Base-by-base conservation (phyloP, 1,284 basidiomycete species). In the Polyporus tsugae region DNA sequence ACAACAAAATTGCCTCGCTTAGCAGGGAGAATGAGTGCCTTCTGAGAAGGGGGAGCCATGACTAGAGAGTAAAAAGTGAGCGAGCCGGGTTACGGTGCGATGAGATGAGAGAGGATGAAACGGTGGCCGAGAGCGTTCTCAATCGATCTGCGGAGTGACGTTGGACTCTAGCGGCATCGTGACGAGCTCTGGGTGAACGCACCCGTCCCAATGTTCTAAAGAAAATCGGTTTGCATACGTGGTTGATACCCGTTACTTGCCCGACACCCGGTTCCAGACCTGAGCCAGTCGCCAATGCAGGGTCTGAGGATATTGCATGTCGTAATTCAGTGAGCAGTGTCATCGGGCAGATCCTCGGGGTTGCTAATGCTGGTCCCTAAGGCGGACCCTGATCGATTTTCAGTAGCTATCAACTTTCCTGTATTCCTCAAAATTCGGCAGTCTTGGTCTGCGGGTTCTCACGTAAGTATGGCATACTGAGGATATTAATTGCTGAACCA, bases 11-110 rank as follows among this genome's bases (percentile, higher is more conserved):
- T n/a, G 15, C 69, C 75, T 7, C 68, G 61, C 33, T 72, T 69
- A 13, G 62, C 66, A 1, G 61, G 68, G 53, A 78, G 65, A 2
- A 74, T 35, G 15, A 78, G 72, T 22, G 77, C 75, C 58, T 76
- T 75, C 62, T 73, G 77, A 15, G 38, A 25, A 3, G 13, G 22
- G 42, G n/a, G 42, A 10, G 15, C 29, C 60, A 61, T 44, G 15
- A 9, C 7, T 46, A 17, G 42, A 4, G 35, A 35, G 35, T 13
- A 5, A 19, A 35, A 36, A n/a, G 33, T 2, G 4, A 13, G 36
- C 19, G n/a, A 58, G 35, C 1, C 7, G 25, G 19, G 35, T 55
- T 19, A 29, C 6, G 29, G 11, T 19, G 2, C 33, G 19, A 38
- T 38, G 19, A 35, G 7, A 9, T 38, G 19, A 22, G 35, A 38